Conservation (phyloP, 176 grass and related monocot genomes). For the Eleusine indica region DNA sequence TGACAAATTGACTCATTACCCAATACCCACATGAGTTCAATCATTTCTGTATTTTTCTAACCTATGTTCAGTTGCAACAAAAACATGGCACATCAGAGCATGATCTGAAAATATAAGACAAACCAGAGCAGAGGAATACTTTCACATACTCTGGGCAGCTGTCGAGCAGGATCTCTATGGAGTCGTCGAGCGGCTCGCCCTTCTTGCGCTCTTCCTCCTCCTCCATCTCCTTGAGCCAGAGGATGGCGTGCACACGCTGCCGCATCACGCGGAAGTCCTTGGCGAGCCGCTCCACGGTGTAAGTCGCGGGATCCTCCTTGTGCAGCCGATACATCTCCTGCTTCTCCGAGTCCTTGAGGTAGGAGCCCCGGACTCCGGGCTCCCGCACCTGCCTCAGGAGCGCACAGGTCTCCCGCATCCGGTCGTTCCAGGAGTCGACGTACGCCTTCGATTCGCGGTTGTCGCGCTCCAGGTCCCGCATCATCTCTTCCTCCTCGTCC, state of each 20-base stretch:
- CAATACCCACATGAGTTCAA: not conserved
- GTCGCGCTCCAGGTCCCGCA: slow-evolving; percentile 45
- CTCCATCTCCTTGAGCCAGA: slow-evolving; percentile 97
- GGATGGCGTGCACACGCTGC: slow-evolving; percentile 93
- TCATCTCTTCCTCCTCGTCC: slow-evolving; percentile 63
- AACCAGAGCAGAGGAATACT: slow-evolving; percentile 22
- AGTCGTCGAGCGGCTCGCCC: slow-evolving; percentile 82
- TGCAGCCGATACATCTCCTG: slow-evolving; percentile 92
- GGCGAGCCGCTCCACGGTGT: slow-evolving; percentile 91
- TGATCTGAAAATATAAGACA: not conserved
- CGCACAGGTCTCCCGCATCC: slow-evolving; percentile 61
- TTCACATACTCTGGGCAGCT: slow-evolving; percentile 79
- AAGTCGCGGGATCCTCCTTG: slow-evolving; percentile 80
- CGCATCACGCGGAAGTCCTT: slow-evolving; percentile 94
- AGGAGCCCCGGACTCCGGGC: slow-evolving; percentile 69
- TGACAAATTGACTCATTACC: not conserved
- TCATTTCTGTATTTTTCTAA: not conserved
- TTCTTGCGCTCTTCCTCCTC: slow-evolving; percentile 92
- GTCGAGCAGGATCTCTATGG: slow-evolving; percentile 92
- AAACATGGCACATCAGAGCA: not conserved
- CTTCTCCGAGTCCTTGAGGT: slow-evolving; percentile 96
- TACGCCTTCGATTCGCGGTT: slow-evolving; percentile 47
- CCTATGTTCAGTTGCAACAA: not conserved
- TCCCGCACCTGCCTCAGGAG: slow-evolving; percentile 89
- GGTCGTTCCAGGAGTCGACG: slow-evolving; percentile 66